These are phyloP conservation scores for Sporopachydermia cereana DNA, from an alignment of 1,139 yeast genomes.

Conservation along the genomic window DNA sequence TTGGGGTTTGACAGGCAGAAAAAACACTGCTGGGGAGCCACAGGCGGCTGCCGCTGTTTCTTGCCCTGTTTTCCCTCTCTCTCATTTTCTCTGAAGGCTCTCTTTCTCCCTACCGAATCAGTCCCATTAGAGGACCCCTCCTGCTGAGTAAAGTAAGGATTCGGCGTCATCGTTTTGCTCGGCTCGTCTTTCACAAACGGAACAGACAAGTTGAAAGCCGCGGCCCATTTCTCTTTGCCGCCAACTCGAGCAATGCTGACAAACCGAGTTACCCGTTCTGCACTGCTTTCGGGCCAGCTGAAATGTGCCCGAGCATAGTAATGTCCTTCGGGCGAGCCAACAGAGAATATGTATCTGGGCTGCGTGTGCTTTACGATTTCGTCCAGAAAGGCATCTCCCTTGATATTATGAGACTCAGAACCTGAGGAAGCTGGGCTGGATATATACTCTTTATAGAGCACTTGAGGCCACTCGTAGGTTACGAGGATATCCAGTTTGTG, in stretches of 20 bases:
- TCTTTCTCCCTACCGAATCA: conserved; percentile 10
- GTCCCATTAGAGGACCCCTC: no score
- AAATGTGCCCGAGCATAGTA: conserved; percentile 2
- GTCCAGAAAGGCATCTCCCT: conserved; percentile 31
- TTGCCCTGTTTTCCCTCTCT: conserved; percentile 12
- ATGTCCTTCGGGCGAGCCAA: conserved; percentile 31
- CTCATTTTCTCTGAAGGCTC: conserved; percentile 7
- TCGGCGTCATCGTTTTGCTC: conserved; percentile 1
- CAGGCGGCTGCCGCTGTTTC: conserved; percentile 23
- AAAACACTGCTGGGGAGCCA: conserved; percentile 55
- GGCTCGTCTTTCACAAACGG: conserved; percentile 13
- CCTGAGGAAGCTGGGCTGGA: conserved; percentile 12
- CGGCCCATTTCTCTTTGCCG: conserved; percentile 51
- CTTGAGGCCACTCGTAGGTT: conserved; percentile 51
- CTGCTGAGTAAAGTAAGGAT: conserved; percentile 4
- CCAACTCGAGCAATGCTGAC: conserved; percentile 53
- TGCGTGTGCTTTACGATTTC: conserved; percentile 29
- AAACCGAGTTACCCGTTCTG: conserved; percentile 38
- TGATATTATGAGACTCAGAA: neutral
- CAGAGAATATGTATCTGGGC: conserved; percentile 59
- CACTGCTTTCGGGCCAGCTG: conserved; percentile 12
- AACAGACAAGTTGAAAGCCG: conserved; percentile 44
- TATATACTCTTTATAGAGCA: conserved; percentile 31
- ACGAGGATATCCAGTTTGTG: conserved; percentile 40
- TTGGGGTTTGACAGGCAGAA: conserved; percentile 77